Base-by-base conservation (phyloP, 2,329 filamentous ascomycete genomes). In the Chaetomium strumarium region DNA sequence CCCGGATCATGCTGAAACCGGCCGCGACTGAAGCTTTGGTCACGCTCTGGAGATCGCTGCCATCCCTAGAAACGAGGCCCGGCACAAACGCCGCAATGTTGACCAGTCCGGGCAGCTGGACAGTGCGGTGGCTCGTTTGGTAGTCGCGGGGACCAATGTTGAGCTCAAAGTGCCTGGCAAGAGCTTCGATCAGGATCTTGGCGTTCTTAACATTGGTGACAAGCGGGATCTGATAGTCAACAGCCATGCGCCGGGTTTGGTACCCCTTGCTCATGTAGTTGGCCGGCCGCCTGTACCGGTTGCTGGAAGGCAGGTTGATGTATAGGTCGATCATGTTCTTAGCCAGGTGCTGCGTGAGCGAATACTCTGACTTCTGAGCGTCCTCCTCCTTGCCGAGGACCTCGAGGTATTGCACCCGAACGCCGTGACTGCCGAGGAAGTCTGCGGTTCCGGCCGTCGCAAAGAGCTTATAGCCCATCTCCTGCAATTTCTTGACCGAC, bases 131-230 rank as follows among this genome's bases (percentile, higher is more conserved):
- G 72, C 93, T 96, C 43, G 90, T 92, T 75, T 96, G 90, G 72
- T 86, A 95, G 72, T 99, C 93, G 52, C 91, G 83, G 59, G 84
- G 85, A 66, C 83, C 82, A 52, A 99, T 83, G 36, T 88, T 84
- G 49, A 99, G 78, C 61, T 91, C 84, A 66, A 90, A 96, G 68
- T 95, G 86, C 54, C 92, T 85, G 52, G 90, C 85, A 59, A 99
- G 88, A 19, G 92, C 93, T 73, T 99, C 93, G 49, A 99, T 86
- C 47, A 99, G 74, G 55, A 99, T 89, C 79, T 97, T 99, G 55
- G 93, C 93, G 67, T 96, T 97, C 81, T 99, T 99, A 70, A 99
- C 93, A 64, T 99, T 99, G 51, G 93, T 99, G 16, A 99, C 92
- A 55, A 99, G 76, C 53, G 93, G 93, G 50, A 93, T 95, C 74